Evolutionary conservation across 2,329 filamentous ascomycete species (phyloP).

Genomic region (Fonsecaea erecta): DNA sequence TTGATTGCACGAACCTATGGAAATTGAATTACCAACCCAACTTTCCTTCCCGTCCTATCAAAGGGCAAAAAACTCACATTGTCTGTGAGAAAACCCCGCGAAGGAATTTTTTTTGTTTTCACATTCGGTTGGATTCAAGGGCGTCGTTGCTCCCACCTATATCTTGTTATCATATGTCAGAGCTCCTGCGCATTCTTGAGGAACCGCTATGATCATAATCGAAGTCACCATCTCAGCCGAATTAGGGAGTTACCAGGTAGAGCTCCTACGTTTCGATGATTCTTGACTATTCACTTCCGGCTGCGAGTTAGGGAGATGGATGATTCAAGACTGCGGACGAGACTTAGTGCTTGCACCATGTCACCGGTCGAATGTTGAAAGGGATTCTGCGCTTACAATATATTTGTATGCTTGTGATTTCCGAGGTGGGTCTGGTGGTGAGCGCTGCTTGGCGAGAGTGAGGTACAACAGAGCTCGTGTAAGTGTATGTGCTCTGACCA

Average conservation of each 20-base stretch:
- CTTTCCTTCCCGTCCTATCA: background rate
- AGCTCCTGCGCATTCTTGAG: background rate
- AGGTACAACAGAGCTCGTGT: background rate
- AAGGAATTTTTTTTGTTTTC: background rate
- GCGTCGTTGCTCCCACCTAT: background rate
- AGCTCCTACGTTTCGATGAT: conserved; percentile 1
- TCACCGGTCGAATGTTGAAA: background rate
- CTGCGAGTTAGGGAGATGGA: background rate
- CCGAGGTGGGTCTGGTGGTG: background rate
- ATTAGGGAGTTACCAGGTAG: background rate
- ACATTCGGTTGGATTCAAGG: background rate
- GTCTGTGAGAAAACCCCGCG: background rate
- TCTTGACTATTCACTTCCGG: background rate
- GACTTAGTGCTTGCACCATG: background rate
- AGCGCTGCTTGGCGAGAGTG: background rate
- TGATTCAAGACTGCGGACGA: background rate
- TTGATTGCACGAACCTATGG: too few relatives aligned
- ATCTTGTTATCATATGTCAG: background rate
- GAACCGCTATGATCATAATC: background rate
- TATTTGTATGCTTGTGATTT: background rate
- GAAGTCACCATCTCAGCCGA: background rate
- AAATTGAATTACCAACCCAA: too few relatives aligned
- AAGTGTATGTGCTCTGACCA: background rate
- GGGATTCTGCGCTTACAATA: background rate
- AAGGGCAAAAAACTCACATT: background rate